Evolutionary conservation across 164 flowering plant genomes (phyloP).

Genomic region (Platanus orientalis): DNA sequence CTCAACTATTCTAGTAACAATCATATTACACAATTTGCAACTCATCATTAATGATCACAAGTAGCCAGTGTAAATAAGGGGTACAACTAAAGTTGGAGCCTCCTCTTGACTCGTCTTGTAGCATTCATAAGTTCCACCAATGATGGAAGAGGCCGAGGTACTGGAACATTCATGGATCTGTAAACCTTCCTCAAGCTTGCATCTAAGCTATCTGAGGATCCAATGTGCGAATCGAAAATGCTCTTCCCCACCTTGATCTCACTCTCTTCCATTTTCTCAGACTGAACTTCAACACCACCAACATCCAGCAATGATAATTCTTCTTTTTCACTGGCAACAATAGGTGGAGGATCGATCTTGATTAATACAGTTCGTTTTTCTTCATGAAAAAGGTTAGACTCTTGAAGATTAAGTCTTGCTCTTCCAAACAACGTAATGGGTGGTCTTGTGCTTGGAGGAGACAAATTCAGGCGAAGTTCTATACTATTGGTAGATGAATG

Average conservation of each 20-base stretch:
- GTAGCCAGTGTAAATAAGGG: not conserved
- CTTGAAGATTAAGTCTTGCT: conserved; percentile 51
- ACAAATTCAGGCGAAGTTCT: conserved; percentile 24
- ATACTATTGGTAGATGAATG: conserved; percentile 12
- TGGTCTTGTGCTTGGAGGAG: conserved; percentile 42
- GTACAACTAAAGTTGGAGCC: not conserved
- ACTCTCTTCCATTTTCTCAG: conserved; percentile 13
- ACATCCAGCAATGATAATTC: conserved; percentile 11
- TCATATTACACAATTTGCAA: not conserved
- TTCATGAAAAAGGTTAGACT: conserved; percentile 16
- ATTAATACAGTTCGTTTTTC: conserved; percentile 9
- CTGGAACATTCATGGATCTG: conserved; percentile 74
- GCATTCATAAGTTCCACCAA: conserved; percentile 56
- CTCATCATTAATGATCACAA: not conserved
- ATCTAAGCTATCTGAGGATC: conserved; percentile 31
- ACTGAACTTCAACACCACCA: conserved; percentile 13
- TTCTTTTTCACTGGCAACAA: conserved; percentile 1
- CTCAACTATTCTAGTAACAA: not conserved
- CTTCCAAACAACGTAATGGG: conserved; percentile 74
- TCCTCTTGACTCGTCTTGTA: conserved; percentile 41
- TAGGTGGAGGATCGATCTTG: not conserved
- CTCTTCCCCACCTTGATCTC: conserved; percentile 10
- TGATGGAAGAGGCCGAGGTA: conserved; percentile 80
- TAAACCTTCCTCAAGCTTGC: conserved; percentile 56
- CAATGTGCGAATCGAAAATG: conserved; percentile 13